These are phyloP conservation scores for Kodamaea plutei DNA, from an alignment of 1,139 yeast species.

Conservation along the genomic window DNA sequence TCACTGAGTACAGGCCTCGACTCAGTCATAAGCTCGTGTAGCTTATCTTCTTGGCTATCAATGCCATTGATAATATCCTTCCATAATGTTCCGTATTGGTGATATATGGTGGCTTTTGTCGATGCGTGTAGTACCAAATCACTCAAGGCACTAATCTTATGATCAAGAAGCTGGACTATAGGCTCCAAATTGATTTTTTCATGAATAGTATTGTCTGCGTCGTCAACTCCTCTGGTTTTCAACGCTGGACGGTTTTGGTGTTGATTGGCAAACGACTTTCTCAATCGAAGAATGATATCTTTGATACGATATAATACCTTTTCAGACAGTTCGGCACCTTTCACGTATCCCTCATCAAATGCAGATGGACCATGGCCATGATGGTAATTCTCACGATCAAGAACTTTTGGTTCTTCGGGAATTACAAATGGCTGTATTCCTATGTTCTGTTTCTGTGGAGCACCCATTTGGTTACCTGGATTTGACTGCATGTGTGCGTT, in stretches of 20 bases:
- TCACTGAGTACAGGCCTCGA: constrained; percentile 11
- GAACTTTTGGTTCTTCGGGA: constrained; percentile 10
- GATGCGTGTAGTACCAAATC: constrained; percentile 26
- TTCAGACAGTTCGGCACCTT: constrained; percentile 30
- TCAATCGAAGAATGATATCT: constrained; percentile 8
- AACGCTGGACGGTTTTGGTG: not conserved
- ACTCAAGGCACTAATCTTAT: constrained; percentile 27
- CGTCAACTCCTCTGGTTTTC: constrained; percentile 24
- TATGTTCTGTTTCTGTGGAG: constrained; percentile 9
- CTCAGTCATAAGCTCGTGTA: constrained; percentile 18
- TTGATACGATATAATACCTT: constrained; percentile 20
- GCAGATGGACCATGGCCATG: constrained; percentile 30
- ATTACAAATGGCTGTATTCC: constrained; percentile 29
- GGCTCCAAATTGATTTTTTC: constrained; percentile 36
- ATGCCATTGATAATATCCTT: constrained; percentile 31
- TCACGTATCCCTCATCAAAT: constrained; percentile 33
- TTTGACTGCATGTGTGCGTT: not conserved
- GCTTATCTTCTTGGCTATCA: constrained; percentile 24
- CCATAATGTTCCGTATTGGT: constrained; percentile 33
- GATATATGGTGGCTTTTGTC: constrained; percentile 25
- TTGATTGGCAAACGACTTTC: constrained; percentile 2
- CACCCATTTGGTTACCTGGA: not conserved
- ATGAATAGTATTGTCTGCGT: constrained; percentile 29
- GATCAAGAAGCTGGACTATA: constrained; percentile 25
- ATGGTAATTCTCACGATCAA: constrained; percentile 13